These are phyloP conservation scores for Linderniella brevidens DNA, from an alignment of 257 asterid genomes.

Conservation along the genomic window DNA sequence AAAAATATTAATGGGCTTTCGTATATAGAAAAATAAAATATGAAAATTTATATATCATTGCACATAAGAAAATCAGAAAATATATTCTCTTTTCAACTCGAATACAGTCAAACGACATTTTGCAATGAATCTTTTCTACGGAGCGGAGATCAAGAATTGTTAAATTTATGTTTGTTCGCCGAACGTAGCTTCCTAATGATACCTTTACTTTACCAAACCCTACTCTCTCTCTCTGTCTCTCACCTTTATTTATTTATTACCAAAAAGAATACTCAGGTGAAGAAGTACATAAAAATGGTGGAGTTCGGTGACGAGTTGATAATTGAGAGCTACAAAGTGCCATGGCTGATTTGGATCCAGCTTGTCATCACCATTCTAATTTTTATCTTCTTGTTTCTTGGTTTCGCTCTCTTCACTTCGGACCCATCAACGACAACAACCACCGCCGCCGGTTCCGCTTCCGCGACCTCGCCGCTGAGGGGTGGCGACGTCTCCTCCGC, in stretches of 20 bases:
- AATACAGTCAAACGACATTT: too few relatives aligned
- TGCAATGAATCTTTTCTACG: too few relatives aligned
- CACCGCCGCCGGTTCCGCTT: slow-evolving; percentile 10
- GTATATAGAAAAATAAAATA: too few relatives aligned
- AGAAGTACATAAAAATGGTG: slow-evolving; percentile 18
- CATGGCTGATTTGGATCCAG: slow-evolving; percentile 82
- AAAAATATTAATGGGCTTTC: too few relatives aligned
- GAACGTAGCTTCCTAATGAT: too few relatives aligned
- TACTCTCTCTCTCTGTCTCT: neutral
- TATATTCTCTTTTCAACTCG: too few relatives aligned
- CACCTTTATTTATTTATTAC: neutral
- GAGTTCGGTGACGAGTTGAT: slow-evolving; percentile 54
- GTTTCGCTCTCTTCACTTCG: slow-evolving; percentile 21
- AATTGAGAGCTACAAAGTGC: slow-evolving; percentile 38
- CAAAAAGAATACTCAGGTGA: neutral
- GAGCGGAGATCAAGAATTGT: neutral
- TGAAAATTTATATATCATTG: too few relatives aligned
- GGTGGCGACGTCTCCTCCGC: slow-evolving; percentile 4
- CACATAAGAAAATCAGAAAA: too few relatives aligned
- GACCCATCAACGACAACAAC: slow-evolving; percentile 16
- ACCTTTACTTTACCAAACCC: neutral
- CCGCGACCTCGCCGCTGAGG: slow-evolving; percentile 14
- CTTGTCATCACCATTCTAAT: slow-evolving; percentile 46
- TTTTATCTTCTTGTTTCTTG: slow-evolving; percentile 35
- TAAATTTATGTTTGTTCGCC: too few relatives aligned